Conservation (phyloP, 1,284 basidiomycete species). For the Naganishia sp. region DNA sequence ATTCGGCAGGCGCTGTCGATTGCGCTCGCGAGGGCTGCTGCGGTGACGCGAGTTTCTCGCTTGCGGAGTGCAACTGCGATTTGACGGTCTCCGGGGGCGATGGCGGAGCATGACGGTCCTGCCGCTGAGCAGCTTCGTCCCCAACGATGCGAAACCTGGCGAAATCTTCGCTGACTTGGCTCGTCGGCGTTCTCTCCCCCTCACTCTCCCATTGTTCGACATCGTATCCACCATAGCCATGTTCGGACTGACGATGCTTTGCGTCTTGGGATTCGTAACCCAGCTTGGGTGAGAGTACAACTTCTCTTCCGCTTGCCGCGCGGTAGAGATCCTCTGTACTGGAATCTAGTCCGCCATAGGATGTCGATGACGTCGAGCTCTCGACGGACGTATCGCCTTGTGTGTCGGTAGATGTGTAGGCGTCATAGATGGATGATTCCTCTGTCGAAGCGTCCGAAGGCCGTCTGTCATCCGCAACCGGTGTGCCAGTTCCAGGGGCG, state of each 20-base stretch:
- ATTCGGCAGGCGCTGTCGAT: neutral
- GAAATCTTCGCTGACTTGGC: slow-evolving; percentile 17
- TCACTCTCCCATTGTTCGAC: slow-evolving; percentile 59
- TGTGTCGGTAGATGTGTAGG: slow-evolving; percentile 61
- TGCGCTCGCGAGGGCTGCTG: slow-evolving; percentile 2
- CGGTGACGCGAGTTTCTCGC: slow-evolving; percentile 7
- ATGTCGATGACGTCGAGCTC: slow-evolving; percentile 51
- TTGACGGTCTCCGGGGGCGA: slow-evolving; percentile 29
- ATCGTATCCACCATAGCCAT: slow-evolving; percentile 27
- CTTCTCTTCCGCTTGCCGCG: neutral
- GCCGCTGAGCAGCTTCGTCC: slow-evolving; percentile 13
- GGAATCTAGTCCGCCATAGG: slow-evolving; percentile 49
- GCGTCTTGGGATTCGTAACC: neutral
- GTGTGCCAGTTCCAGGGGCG: slow-evolving; percentile 8
- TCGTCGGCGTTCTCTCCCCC: slow-evolving; percentile 64
- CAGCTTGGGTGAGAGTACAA: neutral
- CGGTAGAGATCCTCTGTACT: slow-evolving; percentile 12
- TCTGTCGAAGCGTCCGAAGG: slow-evolving; percentile 71
- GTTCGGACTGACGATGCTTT: slow-evolving; percentile 1
- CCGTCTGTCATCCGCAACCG: slow-evolving; percentile 30
- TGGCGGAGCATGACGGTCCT: slow-evolving; percentile 20
- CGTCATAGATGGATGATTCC: slow-evolving; percentile 76
- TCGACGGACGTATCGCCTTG: slow-evolving; percentile 51
- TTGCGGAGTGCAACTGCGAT: slow-evolving; percentile 6
- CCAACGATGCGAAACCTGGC: slow-evolving; percentile 26